Conservation (phyloP, 352 stramenopile species). For the Halophytophthora polymorphica region DNA sequence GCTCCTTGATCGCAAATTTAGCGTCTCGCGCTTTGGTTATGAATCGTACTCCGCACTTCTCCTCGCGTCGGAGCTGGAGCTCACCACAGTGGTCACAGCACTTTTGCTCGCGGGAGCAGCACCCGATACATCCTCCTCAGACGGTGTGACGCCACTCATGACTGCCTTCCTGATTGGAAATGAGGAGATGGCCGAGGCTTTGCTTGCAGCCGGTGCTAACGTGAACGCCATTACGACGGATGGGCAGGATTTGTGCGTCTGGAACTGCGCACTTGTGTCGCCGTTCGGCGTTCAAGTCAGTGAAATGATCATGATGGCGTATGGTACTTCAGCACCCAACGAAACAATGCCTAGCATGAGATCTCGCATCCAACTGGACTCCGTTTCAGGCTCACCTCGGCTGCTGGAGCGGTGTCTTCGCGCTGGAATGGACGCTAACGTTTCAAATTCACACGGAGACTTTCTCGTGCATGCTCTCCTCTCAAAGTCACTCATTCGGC, state of each 20-base stretch:
- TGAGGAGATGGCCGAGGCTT: slow-evolving; percentile 22
- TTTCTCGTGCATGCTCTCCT: slow-evolving; percentile 67
- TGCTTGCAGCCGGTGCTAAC: slow-evolving; percentile 33
- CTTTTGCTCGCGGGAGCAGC: slow-evolving; percentile 47
- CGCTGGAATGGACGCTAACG: slow-evolving; percentile 44
- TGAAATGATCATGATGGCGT: slow-evolving; percentile 14
- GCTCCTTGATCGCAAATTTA: slow-evolving; percentile 40
- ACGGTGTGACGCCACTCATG: slow-evolving; percentile 56
- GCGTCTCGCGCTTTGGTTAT: slow-evolving; percentile 50
- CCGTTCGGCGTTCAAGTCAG: slow-evolving; percentile 17
- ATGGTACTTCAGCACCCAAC: slow-evolving; percentile 1
- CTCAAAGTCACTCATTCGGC: slow-evolving; percentile 45
- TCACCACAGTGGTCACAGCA: slow-evolving; percentile 23
- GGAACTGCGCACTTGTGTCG: slow-evolving; percentile 48
- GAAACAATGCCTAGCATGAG: background rate
- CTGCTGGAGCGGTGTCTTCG: slow-evolving; percentile 35
- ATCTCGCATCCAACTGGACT: slow-evolving; percentile 28
- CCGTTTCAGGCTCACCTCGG: slow-evolving; percentile 28
- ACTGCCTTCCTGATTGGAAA: slow-evolving; percentile 49
- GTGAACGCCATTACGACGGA: slow-evolving; percentile 60
- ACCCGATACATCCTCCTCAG: slow-evolving; percentile 21
- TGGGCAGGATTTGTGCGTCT: slow-evolving; percentile 46
- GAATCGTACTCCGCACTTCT: slow-evolving; percentile 43
- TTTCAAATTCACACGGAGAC: slow-evolving; percentile 55
- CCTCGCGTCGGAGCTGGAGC: slow-evolving; percentile 45